Evolutionary conservation across 768 basidiomycete genomes (phyloP), one percentile per base, ranked within the genome.

Genomic region (Dioszegia aurantiaca): DNA sequence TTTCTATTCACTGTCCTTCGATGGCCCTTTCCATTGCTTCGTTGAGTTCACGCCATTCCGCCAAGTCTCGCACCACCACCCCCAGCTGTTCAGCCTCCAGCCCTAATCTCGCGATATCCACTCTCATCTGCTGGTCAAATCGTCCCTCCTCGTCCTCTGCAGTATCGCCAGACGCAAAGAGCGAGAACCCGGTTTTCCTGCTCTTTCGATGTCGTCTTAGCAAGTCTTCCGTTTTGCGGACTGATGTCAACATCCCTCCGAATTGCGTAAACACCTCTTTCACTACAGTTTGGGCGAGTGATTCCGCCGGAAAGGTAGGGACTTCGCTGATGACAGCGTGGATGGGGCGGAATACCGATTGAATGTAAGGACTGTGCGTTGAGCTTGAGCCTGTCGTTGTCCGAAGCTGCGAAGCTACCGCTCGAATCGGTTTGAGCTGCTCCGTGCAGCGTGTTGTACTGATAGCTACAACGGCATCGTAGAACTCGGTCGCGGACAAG

Each of bases 201-300:
- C 88, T 87, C 74, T 89, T 94, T 72, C 92, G 91, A 65, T 94
- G 81, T 36, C 88, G 83, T 37, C 87, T 81, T 24, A 98, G 79
- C 11, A 89, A 87, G 70, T 92, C 91, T 63, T 97, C 91, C 8
- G 90, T 90, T 80, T 94, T 94, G 75, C 86, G 88, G 83, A 93
- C 90, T 0, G 84, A 83, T 10, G 85, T 81, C 23, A 98, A 80
- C 69, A 89, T 87, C 56, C 82, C 81, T 12, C 87, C 84, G 74
- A 94, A 95, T 68, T 90, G 90, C 56, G 40, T 55, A 48, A 66
- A 57, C 33, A 89, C 86, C 51, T 80, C 80, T 59, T 87, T 84
- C 64, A 89, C 86, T n/a, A 90, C 82, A 42, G 84, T 44, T 10
- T 51, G 31, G 6, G 48, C n/a, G 17, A 51, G 19, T 16, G 24